phyloP scores from a whole-genome alignment of 2,329 filamentous ascomycete genomes.

The Arthrobotrys iridis region DNA sequence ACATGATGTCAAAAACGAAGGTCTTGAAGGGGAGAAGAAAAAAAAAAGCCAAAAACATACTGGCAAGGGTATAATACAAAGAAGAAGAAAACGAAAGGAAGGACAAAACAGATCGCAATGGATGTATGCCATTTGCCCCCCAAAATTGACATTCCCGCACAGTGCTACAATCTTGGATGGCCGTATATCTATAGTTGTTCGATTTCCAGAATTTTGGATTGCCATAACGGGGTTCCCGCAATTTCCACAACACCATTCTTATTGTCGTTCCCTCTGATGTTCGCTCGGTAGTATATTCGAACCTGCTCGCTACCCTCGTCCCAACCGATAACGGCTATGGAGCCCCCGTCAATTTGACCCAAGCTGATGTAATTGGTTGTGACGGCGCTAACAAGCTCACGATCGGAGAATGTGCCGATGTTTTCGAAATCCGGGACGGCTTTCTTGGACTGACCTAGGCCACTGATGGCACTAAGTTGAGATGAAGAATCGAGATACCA shows the following conservation, averaged over 20 bases:
- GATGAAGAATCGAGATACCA: conserved; percentile 26
- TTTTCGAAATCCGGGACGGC: conserved; percentile 23
- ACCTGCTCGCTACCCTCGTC: conserved; percentile 26
- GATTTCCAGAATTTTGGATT: conserved; percentile 13
- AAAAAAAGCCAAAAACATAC: neutral
- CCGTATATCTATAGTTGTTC: neutral
- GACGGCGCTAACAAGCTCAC: conserved; percentile 9
- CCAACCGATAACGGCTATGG: conserved; percentile 31
- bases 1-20: neutral
- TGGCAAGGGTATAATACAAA: conserved; percentile 16
- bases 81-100: neutral
- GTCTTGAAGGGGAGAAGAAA: conserved; percentile 3
- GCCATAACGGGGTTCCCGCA: conserved; percentile 12
- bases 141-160: neutral
- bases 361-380: conserved; percentile 24
- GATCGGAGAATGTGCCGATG: conserved; percentile 30
- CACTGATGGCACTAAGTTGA: conserved; percentile 22
- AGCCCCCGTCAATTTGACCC: conserved; percentile 31
- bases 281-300: conserved; percentile 36
- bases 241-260: conserved; percentile 36
- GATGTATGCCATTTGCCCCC: neutral
- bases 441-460: conserved; percentile 19
- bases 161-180: neutral
- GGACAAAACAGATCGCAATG: neutral
- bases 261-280: conserved; percentile 11